A percentile compares a stretch with the other conserved stretches of the same genome.
phyloP scores from a whole-genome alignment of 2,329 filamentous ascomycete genomes.

The Beauveria rudraprayagi region DNA sequence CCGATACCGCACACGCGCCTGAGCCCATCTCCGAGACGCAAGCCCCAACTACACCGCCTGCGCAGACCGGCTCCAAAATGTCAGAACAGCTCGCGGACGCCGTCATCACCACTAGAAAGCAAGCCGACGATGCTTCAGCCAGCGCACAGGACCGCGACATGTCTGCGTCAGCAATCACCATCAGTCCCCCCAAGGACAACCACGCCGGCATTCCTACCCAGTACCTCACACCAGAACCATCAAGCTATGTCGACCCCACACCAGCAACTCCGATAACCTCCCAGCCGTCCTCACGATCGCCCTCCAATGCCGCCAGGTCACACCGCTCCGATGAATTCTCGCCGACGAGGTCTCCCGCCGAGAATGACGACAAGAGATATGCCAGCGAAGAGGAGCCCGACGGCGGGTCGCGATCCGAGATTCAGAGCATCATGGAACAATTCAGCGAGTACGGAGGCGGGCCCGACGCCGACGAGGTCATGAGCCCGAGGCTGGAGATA shows the following conservation, averaged over 20 bases:
- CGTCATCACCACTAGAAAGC: neutral
- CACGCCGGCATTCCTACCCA: conserved; percentile 29
- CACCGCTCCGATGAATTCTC: conserved; percentile 37
- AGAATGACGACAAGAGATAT: conserved; percentile 49
- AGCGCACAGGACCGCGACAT: conserved; percentile 23
- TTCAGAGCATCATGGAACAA: conserved; percentile 96
- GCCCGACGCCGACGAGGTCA: conserved; percentile 72
- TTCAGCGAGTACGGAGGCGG: conserved; percentile 71
- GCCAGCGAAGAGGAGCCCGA: conserved; percentile 57
- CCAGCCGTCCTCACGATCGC: conserved; percentile 50
- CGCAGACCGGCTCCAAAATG: conserved; percentile 1
- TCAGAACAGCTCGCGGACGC: neutral
- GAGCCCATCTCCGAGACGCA: neutral
- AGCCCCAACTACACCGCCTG: conserved; percentile 9
- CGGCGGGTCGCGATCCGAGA: conserved; percentile 69
- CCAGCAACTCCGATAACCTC: conserved; percentile 48
- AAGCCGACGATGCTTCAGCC: neutral
- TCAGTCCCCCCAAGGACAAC: conserved; percentile 38
- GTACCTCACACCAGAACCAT: conserved; percentile 40
- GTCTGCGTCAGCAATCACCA: conserved; percentile 40
- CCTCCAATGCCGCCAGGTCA: conserved; percentile 46
- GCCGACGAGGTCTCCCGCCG: conserved; percentile 42
- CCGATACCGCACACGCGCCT: neutral
- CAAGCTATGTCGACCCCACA: conserved; percentile 48
- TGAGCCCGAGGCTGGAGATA: conserved; percentile 81